These are phyloP conservation scores for Tilletia horrida DNA, from an alignment of 1,284 basidiomycete genomes.

Conservation along the genomic window DNA sequence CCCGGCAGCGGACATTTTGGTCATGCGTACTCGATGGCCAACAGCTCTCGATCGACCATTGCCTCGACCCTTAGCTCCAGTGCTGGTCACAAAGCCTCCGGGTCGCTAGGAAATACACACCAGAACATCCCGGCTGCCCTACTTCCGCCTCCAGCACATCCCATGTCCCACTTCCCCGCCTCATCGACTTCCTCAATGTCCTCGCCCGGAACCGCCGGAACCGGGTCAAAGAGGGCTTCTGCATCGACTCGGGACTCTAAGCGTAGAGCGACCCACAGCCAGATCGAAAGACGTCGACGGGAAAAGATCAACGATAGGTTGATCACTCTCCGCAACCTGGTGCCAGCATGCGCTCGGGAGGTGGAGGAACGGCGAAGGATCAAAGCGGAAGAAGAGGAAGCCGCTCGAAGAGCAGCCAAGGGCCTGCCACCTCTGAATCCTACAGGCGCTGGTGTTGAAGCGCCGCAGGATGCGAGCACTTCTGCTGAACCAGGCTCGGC, in stretches of 20 bases:
- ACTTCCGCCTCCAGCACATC: slow-evolving; percentile 1
- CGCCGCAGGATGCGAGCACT: neutral
- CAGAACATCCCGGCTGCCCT: slow-evolving; percentile 1
- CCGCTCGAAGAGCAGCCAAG: slow-evolving; percentile 19
- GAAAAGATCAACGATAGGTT: slow-evolving; percentile 33
- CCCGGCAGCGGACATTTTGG: neutral
- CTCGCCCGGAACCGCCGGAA: neutral
- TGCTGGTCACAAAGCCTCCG: neutral
- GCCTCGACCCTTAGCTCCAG: neutral
- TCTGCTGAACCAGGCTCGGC: neutral
- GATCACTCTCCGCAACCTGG: slow-evolving; percentile 27
- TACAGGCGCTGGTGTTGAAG: neutral
- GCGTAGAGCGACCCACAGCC: slow-evolving; percentile 38
- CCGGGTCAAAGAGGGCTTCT: neutral
- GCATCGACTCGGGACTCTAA: slow-evolving; percentile 33
- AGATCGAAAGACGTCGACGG: slow-evolving; percentile 27
- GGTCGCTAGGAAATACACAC: neutral
- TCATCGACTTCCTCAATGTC: neutral
- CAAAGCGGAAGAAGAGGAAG: slow-evolving; percentile 38
- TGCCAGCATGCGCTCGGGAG: slow-evolving; percentile 33
- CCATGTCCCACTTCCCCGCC: neutral
- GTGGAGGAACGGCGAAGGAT: slow-evolving; percentile 37
- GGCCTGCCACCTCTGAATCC: slow-evolving; percentile 5
- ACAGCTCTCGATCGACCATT: slow-evolving; percentile 12
- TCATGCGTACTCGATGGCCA: neutral